phyloP scores from a whole-genome alignment of 768 basidiomycete genomes.

The Tylopilus intermedius region DNA sequence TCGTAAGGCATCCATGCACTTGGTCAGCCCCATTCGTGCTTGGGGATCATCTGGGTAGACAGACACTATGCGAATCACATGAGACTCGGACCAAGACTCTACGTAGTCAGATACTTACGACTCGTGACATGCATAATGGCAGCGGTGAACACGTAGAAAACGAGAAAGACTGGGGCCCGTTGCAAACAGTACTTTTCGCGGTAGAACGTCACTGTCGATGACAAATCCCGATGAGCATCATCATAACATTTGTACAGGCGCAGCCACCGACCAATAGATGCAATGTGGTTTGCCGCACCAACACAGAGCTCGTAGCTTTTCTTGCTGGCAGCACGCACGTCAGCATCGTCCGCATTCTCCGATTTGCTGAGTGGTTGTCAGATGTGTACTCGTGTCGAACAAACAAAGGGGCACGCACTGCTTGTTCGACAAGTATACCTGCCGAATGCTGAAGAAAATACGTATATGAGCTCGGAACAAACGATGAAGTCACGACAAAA shows the following conservation, averaged over 20 bases:
- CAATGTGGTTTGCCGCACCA: constrained; percentile 74
- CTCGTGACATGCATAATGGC: constrained; percentile 74
- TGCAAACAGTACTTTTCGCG: constrained; percentile 57
- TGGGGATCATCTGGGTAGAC: constrained; percentile 66
- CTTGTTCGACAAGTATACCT: constrained; percentile 30
- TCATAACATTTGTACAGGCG: background rate
- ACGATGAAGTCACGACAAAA: background rate
- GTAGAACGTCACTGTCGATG: constrained; percentile 47
- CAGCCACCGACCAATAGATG: constrained; percentile 50
- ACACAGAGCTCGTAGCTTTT: constrained; percentile 72
- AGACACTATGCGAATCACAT: constrained; percentile 38
- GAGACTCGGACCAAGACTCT: background rate
- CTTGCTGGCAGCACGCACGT: constrained; percentile 49
- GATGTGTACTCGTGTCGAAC: background rate
- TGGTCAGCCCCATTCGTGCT: constrained; percentile 55
- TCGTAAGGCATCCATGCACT: constrained; percentile 62
- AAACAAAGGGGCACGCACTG: constrained; percentile 28
- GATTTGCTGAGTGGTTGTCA: constrained; percentile 26
- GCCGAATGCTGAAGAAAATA: constrained; percentile 21
- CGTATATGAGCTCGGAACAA: background rate
- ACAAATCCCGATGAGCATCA: background rate
- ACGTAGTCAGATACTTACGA: constrained; percentile 40
- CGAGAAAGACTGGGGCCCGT: constrained; percentile 63
- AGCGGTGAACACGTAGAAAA: constrained; percentile 77
- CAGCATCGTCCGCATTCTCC: constrained; percentile 46